These are phyloP conservation scores for Boletus speciosus DNA, from an alignment of 768 basidiomycete genomes.

Conservation along the genomic window DNA sequence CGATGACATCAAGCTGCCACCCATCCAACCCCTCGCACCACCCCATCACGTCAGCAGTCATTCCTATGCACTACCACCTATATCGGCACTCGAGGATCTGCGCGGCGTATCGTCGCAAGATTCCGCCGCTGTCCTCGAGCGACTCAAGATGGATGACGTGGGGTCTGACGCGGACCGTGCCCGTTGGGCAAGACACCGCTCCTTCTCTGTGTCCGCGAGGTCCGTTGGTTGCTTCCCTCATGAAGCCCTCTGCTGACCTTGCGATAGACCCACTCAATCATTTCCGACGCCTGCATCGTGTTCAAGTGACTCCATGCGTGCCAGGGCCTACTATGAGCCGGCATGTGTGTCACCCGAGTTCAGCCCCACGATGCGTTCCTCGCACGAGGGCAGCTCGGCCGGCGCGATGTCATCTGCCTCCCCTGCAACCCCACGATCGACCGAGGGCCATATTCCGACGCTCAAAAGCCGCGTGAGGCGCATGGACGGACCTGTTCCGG, in stretches of 20 bases:
- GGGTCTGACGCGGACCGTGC: slow-evolving; percentile 16
- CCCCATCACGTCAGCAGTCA: slow-evolving; percentile 30
- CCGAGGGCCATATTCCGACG: slow-evolving; percentile 17
- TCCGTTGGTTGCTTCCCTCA: slow-evolving; percentile 8
- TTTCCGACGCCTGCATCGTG: slow-evolving; percentile 24
- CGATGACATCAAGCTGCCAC: slow-evolving; percentile 40
- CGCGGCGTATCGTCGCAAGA: slow-evolving; percentile 50
- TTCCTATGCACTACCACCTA: slow-evolving; percentile 60
- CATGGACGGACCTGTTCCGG: slow-evolving; percentile 10
- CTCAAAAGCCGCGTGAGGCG: slow-evolving; percentile 13
- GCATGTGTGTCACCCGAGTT: slow-evolving; percentile 15
- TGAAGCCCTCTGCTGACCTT: not conserved
- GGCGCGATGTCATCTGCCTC: slow-evolving; percentile 49
- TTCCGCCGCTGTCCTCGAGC: slow-evolving; percentile 62
- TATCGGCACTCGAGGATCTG: slow-evolving; percentile 64
- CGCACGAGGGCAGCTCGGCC: slow-evolving; percentile 44
- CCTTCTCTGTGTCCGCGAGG: slow-evolving; percentile 41
- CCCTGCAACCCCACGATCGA: slow-evolving; percentile 53
- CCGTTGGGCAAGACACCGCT: slow-evolving; percentile 42
- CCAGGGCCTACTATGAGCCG: slow-evolving; percentile 17
- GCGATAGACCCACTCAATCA: slow-evolving; percentile 14
- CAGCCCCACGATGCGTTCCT: slow-evolving; percentile 30
- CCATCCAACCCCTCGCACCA: slow-evolving; percentile 37
- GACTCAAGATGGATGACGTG: slow-evolving; percentile 56
- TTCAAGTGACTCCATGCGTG: slow-evolving; percentile 21